Conservation (phyloP, 2,329 filamentous ascomycete species). For the Calonectria naviculata region DNA sequence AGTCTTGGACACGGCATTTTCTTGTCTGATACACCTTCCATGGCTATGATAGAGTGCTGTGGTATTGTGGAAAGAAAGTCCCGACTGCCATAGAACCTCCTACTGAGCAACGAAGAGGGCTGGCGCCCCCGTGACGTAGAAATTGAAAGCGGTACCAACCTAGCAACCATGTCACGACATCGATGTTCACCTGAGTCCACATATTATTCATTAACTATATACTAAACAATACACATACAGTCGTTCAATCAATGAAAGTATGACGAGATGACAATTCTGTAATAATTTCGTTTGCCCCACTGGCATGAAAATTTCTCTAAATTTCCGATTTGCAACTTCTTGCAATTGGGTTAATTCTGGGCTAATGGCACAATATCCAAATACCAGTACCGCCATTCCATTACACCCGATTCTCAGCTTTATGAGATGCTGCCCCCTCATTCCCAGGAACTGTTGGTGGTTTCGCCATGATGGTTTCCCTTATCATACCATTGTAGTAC, state of each 20-base stretch:
- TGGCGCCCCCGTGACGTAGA: too few species aligned
- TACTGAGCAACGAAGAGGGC: too few species aligned
- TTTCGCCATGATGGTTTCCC: neutral
- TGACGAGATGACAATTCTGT: neutral
- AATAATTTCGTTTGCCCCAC: neutral
- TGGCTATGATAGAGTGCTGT: too few species aligned
- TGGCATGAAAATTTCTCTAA: neutral
- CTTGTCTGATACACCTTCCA: too few species aligned
- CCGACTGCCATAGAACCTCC: too few species aligned
- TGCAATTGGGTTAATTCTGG: neutral
- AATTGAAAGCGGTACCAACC: too few species aligned
- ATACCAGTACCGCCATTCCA: neutral
- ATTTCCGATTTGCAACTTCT: neutral
- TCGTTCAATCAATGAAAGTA: neutral
- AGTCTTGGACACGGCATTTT: too few species aligned
- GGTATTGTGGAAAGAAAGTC: too few species aligned
- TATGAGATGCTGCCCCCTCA: neutral
- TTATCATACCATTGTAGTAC: neutral
- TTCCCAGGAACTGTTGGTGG: neutral
- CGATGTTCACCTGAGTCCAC: too few species aligned
- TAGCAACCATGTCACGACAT: too few species aligned
- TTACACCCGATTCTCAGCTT: neutral
- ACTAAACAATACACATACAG: neutral
- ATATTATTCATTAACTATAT: conserved; percentile 1
- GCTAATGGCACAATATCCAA: too few species aligned